Conservation (phyloP, 139 green algal species). For the Desmodesmus armatus region DNA sequence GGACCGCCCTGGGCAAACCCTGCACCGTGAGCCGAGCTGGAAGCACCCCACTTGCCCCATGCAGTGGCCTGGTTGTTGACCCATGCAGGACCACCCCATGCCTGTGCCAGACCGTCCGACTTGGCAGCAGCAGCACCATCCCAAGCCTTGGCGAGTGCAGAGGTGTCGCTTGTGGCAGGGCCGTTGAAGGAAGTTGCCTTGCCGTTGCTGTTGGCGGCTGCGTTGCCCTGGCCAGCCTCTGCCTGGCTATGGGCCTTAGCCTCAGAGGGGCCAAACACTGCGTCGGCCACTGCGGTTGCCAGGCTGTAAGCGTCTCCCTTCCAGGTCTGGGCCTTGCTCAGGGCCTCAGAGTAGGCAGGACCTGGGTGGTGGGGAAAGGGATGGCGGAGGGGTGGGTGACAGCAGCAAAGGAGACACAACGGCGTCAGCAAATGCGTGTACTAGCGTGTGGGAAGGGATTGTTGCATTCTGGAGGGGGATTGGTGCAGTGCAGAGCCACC, state of each 20-base stretch:
- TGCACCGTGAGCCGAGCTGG: neutral
- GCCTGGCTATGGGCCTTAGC: neutral
- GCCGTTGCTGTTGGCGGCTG: neutral
- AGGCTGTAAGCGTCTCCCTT: slow-evolving; percentile 21
- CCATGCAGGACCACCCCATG: slow-evolving; percentile 13
- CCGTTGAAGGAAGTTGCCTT: neutral
- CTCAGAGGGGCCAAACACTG: slow-evolving; percentile 25
- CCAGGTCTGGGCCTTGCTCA: slow-evolving; percentile 12
- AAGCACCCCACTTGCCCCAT: slow-evolving; percentile 3
- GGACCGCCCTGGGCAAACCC: slow-evolving; percentile 10
- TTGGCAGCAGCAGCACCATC: slow-evolving; percentile 28
- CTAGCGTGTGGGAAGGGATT: neutral
- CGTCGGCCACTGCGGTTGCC: slow-evolving; percentile 21
- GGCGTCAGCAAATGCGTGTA: too few relatives aligned
- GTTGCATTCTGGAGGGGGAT: neutral
- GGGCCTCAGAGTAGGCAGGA: slow-evolving; percentile 35
- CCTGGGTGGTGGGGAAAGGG: too few relatives aligned
- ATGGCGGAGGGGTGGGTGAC: neutral
- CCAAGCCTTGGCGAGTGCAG: neutral
- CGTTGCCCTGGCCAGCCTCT: neutral
- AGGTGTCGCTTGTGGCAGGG: neutral
- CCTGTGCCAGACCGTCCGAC: slow-evolving; percentile 2
- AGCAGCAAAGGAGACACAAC: neutral
- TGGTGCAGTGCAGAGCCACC: neutral
- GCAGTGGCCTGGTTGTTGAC: slow-evolving; percentile 23